These are phyloP conservation scores for Penicillium sp. DNA, from an alignment of 2,329 filamentous ascomycete species.

Conservation along the genomic window DNA sequence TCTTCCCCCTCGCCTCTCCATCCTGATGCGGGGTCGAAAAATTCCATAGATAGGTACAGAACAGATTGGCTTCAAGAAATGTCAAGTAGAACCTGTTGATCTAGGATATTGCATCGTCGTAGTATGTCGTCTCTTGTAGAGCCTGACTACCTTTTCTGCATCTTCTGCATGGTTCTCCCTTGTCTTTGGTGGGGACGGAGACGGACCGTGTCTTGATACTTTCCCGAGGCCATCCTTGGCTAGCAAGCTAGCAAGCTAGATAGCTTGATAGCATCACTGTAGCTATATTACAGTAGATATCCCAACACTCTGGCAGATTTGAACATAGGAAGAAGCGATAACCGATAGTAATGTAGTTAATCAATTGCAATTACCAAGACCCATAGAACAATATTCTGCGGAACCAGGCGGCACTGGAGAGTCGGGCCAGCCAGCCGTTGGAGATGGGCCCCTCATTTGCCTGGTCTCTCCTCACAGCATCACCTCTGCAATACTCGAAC, in stretches of 20 bases:
- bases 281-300: background rate
- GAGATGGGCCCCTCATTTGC: slow-evolving; percentile 16
- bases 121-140: background rate
- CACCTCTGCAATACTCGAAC: background rate
- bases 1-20: background rate
- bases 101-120: background rate
- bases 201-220: background rate
- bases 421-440: slow-evolving; percentile 15
- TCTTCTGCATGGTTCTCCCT: background rate
- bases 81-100: background rate
- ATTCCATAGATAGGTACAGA: background rate
- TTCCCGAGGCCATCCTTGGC: background rate
- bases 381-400: background rate
- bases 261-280: background rate
- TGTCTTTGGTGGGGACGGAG: background rate
- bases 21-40: background rate
- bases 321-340: background rate
- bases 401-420: background rate
- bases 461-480: slow-evolving; percentile 11
- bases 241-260: background rate
- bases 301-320: background rate
- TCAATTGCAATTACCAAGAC: background rate
- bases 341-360: background rate
- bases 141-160: too few species aligned
- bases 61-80: background rate